Base-by-base conservation (phyloP, 164 flowering plant genomes). In the Magnolia kwangsiensis region DNA sequence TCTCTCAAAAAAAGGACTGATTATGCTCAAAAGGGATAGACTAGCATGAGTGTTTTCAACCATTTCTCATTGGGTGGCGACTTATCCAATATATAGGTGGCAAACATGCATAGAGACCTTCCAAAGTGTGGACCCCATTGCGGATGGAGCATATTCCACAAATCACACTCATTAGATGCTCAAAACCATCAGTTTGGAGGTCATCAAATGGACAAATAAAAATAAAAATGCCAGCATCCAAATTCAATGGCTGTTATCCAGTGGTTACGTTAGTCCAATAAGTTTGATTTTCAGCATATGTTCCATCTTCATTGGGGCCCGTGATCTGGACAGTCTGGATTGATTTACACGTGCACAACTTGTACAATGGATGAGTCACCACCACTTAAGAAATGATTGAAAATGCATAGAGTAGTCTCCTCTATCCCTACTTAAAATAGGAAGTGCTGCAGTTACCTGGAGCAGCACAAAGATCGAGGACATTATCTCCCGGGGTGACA, bases 401-500 rank as follows among this genome's bases (percentile, higher is more conserved):
- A 55, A 55, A 55, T 16, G 16, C 13, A 16, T 3, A 55, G 61
- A 55, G 61, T 3, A 55, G 61, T 16, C 61, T 16, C 7, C 45
- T 37, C 45, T 59, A 59, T 59, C 16, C n/a, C 16, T 59, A 59
- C n/a, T 14, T 59, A 61, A 27, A 70, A 50, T 45, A 4, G 45
- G 55, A 19, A 21, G 51, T n/a, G 19, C 24, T 31, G 55, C 11
- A 21, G 21, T 72, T 72, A 92, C 99, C 99, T 78, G 99, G 99
- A 81, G 99, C 98, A 80, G 98, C 92, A 86, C 99, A 93, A 20
- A 95, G 95, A 85, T 95, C 99, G 79, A 93, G 94, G 66, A 95
- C 88, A 74, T 93, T 98, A 82, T 95, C 98, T 79, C 97, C 99
- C 3, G 78, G 74, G 9, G 86, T 74, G 67, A 94, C 82, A 74